Base-by-base conservation (phyloP, 257 asterid species). In the Solanum rostratum region DNA sequence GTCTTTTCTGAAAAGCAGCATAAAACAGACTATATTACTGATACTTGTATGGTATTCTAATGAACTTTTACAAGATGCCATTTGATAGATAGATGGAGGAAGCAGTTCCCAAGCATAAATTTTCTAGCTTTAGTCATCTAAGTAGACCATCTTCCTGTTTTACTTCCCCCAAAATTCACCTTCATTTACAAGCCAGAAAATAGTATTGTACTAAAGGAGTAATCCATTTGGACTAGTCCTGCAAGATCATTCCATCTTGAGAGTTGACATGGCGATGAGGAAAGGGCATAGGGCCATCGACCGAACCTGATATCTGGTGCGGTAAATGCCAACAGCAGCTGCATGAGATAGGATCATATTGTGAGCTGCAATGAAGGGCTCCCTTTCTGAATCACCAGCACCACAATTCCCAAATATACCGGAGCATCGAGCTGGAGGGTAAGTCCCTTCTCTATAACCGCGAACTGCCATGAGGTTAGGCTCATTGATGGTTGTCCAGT, bases 401-500 rank as follows among this genome's bases (percentile, higher is more conserved):
- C 80, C 88, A 81, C 96, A 92, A 85, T 90, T 91, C 41, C 93
- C 96, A 80, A 84, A 89, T 22, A 86, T 24, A 59, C 79, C 84
- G 27, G 94, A 91, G 83, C 94, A 92, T 13, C 91, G 93, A 20
- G 84, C 74, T 19, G 97, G 95, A 65, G 97, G 95, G 86, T 89
- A 85, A 19, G 82, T 69, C n/a, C 97, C 95, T 0, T 80, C 55
- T 70, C 93, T 84, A 73, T 93, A 93, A 39, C 94, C 95, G 13
- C 89, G 87, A 81, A 87, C 88, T 20, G 91, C 91, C 49, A 86
- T 82, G 18, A 91, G 85, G 84, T 92, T 92, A 1, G 98, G 97
- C 85, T 94, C 98, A 63, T 92, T 94, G 74, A 93, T 59, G 71
- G 97, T 93, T 24, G 83, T 88, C 98, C 98, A 94, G 37, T 88